Base-by-base conservation (phyloP, 2,329 filamentous ascomycete genomes). In the Dichotomopilus funicola region DNA sequence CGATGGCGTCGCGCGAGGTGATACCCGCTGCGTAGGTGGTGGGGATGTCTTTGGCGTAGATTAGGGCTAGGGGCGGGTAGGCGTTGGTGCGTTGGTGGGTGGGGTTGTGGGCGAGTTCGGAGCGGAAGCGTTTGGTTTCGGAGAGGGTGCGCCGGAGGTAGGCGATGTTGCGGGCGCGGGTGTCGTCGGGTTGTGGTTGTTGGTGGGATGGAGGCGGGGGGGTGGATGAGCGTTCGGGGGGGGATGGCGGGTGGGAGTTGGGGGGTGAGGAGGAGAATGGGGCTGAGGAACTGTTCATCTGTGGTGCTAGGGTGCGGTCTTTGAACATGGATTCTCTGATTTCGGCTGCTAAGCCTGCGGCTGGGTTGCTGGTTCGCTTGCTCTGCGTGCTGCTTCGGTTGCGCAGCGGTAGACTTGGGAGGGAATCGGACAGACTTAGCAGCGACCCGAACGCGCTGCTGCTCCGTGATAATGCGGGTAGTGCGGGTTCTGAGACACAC, bases 41-140 rank as follows among this genome's bases (percentile, higher is more conserved):
- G 0, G 91, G 91, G 0, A 87, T 88, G 31, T 83, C 84, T 69
- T 95, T 96, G 54, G 89, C 88, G 71, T 95, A 96, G 7, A 97
- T 81, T 47, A 95, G 80, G 0, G 88, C 85, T 10, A 89, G 76
- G 0, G 92, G 91, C 2, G 91, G 91, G 65, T 96, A 96, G 0
- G 70, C 67, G 66, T 96, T 95, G n/a, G 76, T 67, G 0, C 72
- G 70, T 12, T 83, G 79, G 63, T 87, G 84, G 1, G 70, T 62
- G 0, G 83, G 74, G 1, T 75, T 74, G 70, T 88, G 85, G 1
- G 78, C 76, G 1, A 92, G 80, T 63, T 92, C 87, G 58, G 81
- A 71, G 59, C 94, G 91, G 78, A 96, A 97, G 7, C 73, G 74
- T 59, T 85, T 85, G 6, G 83, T 85, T 34, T 86, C 82, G 12